Base-by-base conservation (phyloP, 2,329 filamentous ascomycete species). In the Colletotrichum tofieldiae region DNA sequence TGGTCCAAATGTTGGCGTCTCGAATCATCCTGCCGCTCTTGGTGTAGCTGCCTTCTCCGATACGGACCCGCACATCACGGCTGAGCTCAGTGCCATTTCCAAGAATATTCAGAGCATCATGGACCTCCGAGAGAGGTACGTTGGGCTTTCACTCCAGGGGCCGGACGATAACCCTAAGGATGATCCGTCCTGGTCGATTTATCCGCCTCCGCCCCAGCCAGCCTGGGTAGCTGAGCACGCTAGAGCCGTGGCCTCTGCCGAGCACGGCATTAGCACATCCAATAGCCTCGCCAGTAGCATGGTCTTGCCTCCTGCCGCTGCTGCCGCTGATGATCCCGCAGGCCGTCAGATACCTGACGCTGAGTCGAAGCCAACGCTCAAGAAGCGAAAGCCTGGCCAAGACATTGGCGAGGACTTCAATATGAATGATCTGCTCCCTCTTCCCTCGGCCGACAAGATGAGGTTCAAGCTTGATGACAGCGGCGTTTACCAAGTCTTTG, bases 371-470 rank as follows among this genome's bases (percentile, higher is more conserved):
- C 80, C 84, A 59, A 83, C 85, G 35, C 83, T 85, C 11, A 92
- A 90, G 78, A 92, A 84, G 75, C 90, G 96, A 76, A 98, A 98
- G 81, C 93, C 94, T 76, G 96, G 96, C 3, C 90, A 96, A 76
- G 91, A 97, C 78, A 94, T 98, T 77, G 96, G 96, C 14, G 94
- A 95, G 78, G 96, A 98, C 80, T 99, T 99, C 79, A 88, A 94
- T 73, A 89, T 98, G 80, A 88, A 92, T 1, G 94, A 98, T 75
- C 80, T 94, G 41, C 81, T 93, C 64, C 94, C 95, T 0, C 83
- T 97, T 1, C 94, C 96, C 0, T 88, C 86, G 3, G 81, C 89
- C 37, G 92, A 92, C 56, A 89, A 92, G 73, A 92, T 94, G 89
- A 89, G 88, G 0, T 99, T 93, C 81, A 89, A 89, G 71, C 86